Evolutionary conservation across 768 basidiomycete genomes (phyloP), one percentile per base, ranked within the genome.

Genomic region (Stropharia rugosoannulata): DNA sequence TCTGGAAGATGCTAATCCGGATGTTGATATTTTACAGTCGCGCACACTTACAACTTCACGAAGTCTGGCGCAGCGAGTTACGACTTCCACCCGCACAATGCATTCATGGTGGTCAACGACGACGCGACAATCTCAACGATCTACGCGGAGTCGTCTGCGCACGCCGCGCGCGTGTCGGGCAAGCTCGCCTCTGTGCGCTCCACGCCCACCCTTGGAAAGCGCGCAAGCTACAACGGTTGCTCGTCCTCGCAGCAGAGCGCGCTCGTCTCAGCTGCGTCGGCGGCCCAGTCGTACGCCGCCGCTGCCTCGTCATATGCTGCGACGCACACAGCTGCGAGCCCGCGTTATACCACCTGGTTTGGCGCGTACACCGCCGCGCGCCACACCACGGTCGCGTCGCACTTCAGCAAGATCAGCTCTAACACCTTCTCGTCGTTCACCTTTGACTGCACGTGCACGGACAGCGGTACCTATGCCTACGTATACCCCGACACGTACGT

Each of bases 341-440:
- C 74, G 32, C 73, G 76, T 45, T 80, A 70, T 62, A 70, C 69
- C 40, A 77, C 76, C 47, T 80, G 79, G 79, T 80, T 80, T 65
- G 79, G 79, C 32, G 64, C 73, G 9, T 78, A 69, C 65, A 74
- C 71, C 19, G 43, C 58, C 50, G 55, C 71, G 22, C 72, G 72
- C 56, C 71, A 72, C 65, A 63, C 54, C 57, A 78, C 73, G 16
- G 69, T 79, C 54, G 62, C 66, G 15, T 68, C 64, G 59, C 75
- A 78, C 64, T 79, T 64, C 66, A 62, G 57, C 35, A 70, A 68
- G 41, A 72, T 79, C 59, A 66, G 62, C 57, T 52, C 59, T 47
- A 64, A 65, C 57, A 56, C 42, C 25, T 72, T 69, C 63, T 58
- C 69, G 46, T 56, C 60, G 29, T 75, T 68, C 65, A 69, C 64